Evolutionary conservation across 2,329 filamentous ascomycete genomes (phyloP), one percentile per base, ranked within the genome.

Genomic region (Pseudogymnoascus sp.): DNA sequence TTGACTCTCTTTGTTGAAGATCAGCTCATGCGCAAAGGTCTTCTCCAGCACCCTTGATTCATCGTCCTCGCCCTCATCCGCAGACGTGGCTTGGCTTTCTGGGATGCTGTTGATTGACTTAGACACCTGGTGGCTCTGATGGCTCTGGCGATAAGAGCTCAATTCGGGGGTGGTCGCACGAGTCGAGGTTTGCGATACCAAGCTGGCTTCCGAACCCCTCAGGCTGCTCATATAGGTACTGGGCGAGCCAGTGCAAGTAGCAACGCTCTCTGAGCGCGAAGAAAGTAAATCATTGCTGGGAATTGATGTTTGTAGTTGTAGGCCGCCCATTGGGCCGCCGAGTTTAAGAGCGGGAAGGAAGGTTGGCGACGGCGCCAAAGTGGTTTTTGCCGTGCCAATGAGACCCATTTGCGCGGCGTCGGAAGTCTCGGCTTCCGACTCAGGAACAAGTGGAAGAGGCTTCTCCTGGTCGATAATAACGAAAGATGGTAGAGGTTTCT

Each of bases 1-100:
- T 65, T 96, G 89, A 1, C 93, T 92, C 67, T 97, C 93, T 73
- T 95, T 95, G 77, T 95, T 97, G 73, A 90, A 88, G 70, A 96
- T 86, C 58, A 99, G 81, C 72, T 99, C 93, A 70, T 97, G 90
- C 0, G 91, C 90, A 70, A 85, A 97, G 0, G 92, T 96, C 75
- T 89, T 95, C 72, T 92, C 90, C n/a, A 96, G 78, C n/a, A 97
- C 78, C 69, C 87, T 88, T 4, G 84, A 87, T 72, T 96, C 93
- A 0, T 87, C 85, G 58, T 96, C 92, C 36, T 90, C 87, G 10
- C 82, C 79, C 63, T 93, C 90, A 61, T 95, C 91, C 3, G 81
- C 84, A n/a, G 84, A 77, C 1, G 83, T 81, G 0, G 84, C 84
- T 62, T 78, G 79, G 71, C 87, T 88, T 64, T 80, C 86, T 2